Percentiles rank a stretch among this genome's conserved stretches.
phyloP scores from a whole-genome alignment of 2,329 filamentous ascomycete genomes.

The Thielaviopsis musarum region DNA sequence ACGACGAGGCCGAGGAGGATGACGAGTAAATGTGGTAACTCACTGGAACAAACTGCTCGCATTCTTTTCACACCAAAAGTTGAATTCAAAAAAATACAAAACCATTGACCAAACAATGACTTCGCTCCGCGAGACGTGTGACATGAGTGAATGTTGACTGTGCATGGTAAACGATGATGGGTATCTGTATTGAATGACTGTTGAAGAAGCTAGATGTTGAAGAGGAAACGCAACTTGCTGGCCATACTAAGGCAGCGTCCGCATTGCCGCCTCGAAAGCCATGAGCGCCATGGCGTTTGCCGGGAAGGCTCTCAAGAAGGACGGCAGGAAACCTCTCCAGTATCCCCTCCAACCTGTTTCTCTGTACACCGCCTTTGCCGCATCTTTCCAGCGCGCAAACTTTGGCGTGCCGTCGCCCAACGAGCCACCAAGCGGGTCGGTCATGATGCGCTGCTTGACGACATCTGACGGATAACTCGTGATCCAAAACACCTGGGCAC shows the following conservation, averaged over 20 bases:
- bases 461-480: constrained; percentile 85
- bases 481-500: constrained; percentile 88
- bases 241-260: constrained; percentile 31
- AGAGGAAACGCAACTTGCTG: not conserved
- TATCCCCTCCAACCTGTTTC: constrained; percentile 68
- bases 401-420: constrained; percentile 49
- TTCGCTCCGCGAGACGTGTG: not conserved
- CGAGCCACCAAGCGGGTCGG: constrained; percentile 62
- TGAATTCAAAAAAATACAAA: constrained; percentile 12
- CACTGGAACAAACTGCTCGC: constrained; percentile 3
- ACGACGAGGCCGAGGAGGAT: constrained; percentile 94
- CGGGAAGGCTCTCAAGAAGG: constrained; percentile 84
- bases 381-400: constrained; percentile 65
- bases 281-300: constrained; percentile 89
- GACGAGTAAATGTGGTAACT: constrained; percentile 60
- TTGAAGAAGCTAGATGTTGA: not conserved
- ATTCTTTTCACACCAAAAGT: not conserved
- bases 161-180: not conserved
- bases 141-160: not conserved
- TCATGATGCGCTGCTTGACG: constrained; percentile 95
- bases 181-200: not conserved
- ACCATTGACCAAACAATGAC: not conserved
- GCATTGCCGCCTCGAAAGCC: constrained; percentile 86
- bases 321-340: constrained; percentile 87
- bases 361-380: constrained; percentile 56